A percentile compares a stretch with the other conserved stretches of the same genome.
Conservation (phyloP, 805 yeast species). For the Ogataea zsoltii region DNA sequence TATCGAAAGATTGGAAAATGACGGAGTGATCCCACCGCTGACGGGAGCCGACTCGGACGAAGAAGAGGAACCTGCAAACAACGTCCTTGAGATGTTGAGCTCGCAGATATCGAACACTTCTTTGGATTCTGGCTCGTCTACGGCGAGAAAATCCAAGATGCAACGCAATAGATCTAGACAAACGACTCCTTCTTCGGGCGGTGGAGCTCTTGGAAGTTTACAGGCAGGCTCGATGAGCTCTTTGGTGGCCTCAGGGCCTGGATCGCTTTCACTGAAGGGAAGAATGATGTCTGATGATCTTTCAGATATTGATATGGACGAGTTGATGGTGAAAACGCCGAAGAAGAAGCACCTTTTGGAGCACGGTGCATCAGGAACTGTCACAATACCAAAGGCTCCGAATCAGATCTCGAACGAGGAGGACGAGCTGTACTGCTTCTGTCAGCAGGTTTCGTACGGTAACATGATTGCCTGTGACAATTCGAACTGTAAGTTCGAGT, state of each 20-base stretch:
- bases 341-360: conserved; percentile 22
- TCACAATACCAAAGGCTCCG: conserved; percentile 24
- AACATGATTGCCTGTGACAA: conserved; percentile 66
- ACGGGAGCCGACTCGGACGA: conserved; percentile 33
- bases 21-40: conserved; percentile 69
- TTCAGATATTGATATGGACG: conserved; percentile 24
- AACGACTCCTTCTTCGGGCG: conserved; percentile 17
- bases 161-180: conserved; percentile 21
- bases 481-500: conserved; percentile 58
- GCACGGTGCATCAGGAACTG: conserved; percentile 31
- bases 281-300: conserved; percentile 22
- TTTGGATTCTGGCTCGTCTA: conserved; percentile 16
- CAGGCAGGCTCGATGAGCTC: conserved; percentile 6
- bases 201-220: conserved; percentile 2
- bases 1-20: conserved; percentile 71
- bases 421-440: conserved; percentile 78
- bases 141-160: conserved; percentile 15
- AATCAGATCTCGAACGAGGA: conserved; percentile 52
- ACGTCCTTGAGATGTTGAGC: conserved; percentile 19
- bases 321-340: conserved; percentile 13
- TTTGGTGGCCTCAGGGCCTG: conserved; percentile 1
- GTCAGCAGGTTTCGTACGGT: conserved; percentile 87
- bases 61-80: conserved; percentile 13
- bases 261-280: conserved; percentile 14
- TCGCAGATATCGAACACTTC: conserved; percentile 24